These are phyloP conservation scores for Mucor plumbeus DNA, from an alignment of 371 early-diverging fungal species.

Conservation along the genomic window DNA sequence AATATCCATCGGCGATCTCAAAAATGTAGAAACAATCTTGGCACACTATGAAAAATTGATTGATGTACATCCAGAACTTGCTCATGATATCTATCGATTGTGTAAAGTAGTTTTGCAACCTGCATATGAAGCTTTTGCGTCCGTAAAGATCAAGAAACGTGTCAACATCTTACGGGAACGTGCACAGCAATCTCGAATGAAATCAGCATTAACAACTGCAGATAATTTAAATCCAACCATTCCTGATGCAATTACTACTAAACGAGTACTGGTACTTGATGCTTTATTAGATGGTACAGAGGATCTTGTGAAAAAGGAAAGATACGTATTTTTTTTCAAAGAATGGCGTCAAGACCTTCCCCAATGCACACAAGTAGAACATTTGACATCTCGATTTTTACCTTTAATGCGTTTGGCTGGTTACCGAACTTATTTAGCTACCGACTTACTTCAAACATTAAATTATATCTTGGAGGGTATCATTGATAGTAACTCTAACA, in stretches of 20 bases:
- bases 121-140: conserved; percentile 53
- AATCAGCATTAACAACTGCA: conserved; percentile 19
- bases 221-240: conserved; percentile 27
- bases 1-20: conserved; percentile 69
- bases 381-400: conserved; percentile 49
- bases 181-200: conserved; percentile 40
- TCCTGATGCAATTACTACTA: conserved; percentile 30
- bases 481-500: conserved; percentile 36
- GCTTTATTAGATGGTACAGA: conserved; percentile 29
- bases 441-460: conserved; percentile 48
- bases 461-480: conserved; percentile 46
- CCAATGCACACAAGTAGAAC: conserved; percentile 37
- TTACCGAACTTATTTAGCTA: conserved; percentile 54
- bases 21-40: conserved; percentile 58
- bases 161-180: conserved; percentile 26
- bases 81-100: conserved; percentile 65
- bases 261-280: conserved; percentile 34
- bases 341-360: conserved; percentile 61
- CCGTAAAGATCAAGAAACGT: conserved; percentile 29
- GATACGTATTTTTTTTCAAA: conserved; percentile 63
- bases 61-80: conserved; percentile 66
- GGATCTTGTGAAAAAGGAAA: conserved; percentile 37
- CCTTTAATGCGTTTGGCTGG: conserved; percentile 58
- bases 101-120: conserved; percentile 62
- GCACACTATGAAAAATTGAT: conserved; percentile 62